Percentiles rank a stretch among this genome's conserved stretches.
These are phyloP conservation scores for Penicillium egyptiacum DNA, from an alignment of 495 filamentous ascomycete species.

Conservation along the genomic window DNA sequence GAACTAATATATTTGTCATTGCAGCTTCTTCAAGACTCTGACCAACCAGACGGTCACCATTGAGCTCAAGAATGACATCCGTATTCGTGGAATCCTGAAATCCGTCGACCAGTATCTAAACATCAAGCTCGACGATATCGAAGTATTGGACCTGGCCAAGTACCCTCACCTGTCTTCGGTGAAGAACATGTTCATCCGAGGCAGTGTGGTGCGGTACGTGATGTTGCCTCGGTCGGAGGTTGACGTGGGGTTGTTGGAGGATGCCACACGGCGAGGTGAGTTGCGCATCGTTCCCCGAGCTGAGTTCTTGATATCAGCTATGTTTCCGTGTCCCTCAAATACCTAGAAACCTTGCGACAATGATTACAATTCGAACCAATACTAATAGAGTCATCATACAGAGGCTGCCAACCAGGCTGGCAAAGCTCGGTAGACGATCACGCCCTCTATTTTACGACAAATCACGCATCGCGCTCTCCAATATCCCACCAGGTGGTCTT, in stretches of 20 bases:
- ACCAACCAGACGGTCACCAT: constrained; percentile 95
- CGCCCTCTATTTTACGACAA: constrained; percentile 12
- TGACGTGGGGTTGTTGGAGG: constrained; percentile 87
- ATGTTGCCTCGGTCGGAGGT: constrained; percentile 85
- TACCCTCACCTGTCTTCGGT: constrained; percentile 94
- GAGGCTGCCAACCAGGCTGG: constrained; percentile 55
- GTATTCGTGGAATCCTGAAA: constrained; percentile 90
- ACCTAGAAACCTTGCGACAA: neutral
- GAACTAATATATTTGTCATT: neutral
- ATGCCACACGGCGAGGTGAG: constrained; percentile 91
- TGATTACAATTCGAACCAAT: neutral
- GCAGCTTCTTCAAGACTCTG: constrained; percentile 98
- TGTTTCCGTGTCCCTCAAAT: neutral
- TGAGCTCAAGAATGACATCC: constrained; percentile 98
- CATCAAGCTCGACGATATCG: constrained; percentile 96
- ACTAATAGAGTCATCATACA: constrained; percentile 26
- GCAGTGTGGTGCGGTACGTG: constrained; percentile 94
- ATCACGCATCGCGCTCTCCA: constrained; percentile 18
- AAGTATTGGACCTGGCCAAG: constrained; percentile 83
- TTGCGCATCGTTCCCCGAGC: constrained; percentile 9
- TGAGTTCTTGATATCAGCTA: neutral
- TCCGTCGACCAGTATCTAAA: constrained; percentile 98
- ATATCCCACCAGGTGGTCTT: constrained; percentile 18
- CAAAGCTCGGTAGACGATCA: constrained; percentile 43
- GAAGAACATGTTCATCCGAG: constrained; percentile 97